Evolutionary conservation across 2,329 filamentous ascomycete genomes (phyloP).

Genomic region (Fusarium azukiicola): DNA sequence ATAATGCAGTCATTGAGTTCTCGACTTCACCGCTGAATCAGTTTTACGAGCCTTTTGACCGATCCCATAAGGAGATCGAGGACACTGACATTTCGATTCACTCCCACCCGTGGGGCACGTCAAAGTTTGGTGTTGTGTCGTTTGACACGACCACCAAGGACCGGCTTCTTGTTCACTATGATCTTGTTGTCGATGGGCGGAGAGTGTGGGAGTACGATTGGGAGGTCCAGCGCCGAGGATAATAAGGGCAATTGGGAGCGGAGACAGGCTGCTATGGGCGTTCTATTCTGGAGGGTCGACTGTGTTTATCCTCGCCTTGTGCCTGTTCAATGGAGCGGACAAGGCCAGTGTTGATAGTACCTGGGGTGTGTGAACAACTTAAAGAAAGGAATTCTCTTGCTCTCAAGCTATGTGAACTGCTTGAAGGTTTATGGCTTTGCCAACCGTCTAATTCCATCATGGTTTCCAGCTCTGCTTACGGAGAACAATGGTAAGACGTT

Average conservation of each 20-base stretch:
- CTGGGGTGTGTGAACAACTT: no score
- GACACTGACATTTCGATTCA: slow-evolving; percentile 15
- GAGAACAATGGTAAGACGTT: no score
- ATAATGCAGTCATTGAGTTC: slow-evolving; percentile 17
- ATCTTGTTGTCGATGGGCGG: neutral
- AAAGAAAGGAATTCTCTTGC: no score
- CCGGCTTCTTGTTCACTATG: neutral
- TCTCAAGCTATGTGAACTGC: no score
- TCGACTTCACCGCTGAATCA: slow-evolving; percentile 22
- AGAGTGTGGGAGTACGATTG: slow-evolving; percentile 1
- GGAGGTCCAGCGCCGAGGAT: neutral
- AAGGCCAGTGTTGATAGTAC: no score
- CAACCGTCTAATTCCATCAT: no score
- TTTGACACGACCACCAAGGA: neutral
- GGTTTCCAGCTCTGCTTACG: no score
- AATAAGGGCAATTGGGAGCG: neutral
- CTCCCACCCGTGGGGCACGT: slow-evolving; percentile 11
- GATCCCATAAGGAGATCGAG: slow-evolving; percentile 14
- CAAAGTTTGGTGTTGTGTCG: slow-evolving; percentile 7
- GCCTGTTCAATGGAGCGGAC: no score
- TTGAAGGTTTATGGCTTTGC: no score
- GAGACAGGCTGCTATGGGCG: neutral
- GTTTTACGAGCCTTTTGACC: slow-evolving; percentile 23
- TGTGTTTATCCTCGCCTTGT: no score
- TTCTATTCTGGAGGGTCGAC: neutral